These are phyloP conservation scores for Lactarius vividus DNA, from an alignment of 768 basidiomycete genomes.

Conservation along the genomic window DNA sequence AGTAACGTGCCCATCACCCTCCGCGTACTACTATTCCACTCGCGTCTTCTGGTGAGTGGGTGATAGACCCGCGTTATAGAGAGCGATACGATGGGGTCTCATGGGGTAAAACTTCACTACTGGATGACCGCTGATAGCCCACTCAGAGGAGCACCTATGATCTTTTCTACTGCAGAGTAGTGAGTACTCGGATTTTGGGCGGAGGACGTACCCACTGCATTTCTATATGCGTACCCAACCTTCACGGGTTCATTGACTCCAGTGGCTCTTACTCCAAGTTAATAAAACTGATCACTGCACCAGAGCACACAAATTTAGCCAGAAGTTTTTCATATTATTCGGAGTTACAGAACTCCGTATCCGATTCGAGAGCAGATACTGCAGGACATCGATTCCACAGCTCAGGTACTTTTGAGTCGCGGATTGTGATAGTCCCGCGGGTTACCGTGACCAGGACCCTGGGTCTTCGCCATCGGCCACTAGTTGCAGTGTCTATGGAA, in stretches of 20 bases:
- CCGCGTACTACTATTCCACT: too few relatives aligned
- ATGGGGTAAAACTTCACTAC: rapidly evolving
- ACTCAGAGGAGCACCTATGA: background rate
- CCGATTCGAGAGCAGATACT: background rate
- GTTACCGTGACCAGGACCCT: background rate
- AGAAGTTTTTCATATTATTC: background rate
- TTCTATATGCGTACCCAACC: background rate
- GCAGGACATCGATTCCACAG: background rate
- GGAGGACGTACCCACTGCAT: background rate
- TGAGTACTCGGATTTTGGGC: background rate
- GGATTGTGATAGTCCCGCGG: background rate
- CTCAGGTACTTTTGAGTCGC: background rate
- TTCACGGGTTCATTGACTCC: background rate
- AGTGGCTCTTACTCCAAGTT: too few relatives aligned
- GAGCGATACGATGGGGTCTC: background rate
- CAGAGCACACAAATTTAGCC: too few relatives aligned
- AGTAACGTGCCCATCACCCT: too few relatives aligned
- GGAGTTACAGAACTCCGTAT: too few relatives aligned
- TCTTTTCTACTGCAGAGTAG: background rate
- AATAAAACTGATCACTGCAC: too few relatives aligned
- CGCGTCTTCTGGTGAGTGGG: too few relatives aligned
- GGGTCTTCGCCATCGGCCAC: background rate
- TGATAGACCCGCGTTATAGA: too few relatives aligned
- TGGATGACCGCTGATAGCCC: background rate
- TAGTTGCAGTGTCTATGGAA: too few relatives aligned